phyloP scores from a whole-genome alignment of 139 green algal species.

The Medakamo hakoo region DNA sequence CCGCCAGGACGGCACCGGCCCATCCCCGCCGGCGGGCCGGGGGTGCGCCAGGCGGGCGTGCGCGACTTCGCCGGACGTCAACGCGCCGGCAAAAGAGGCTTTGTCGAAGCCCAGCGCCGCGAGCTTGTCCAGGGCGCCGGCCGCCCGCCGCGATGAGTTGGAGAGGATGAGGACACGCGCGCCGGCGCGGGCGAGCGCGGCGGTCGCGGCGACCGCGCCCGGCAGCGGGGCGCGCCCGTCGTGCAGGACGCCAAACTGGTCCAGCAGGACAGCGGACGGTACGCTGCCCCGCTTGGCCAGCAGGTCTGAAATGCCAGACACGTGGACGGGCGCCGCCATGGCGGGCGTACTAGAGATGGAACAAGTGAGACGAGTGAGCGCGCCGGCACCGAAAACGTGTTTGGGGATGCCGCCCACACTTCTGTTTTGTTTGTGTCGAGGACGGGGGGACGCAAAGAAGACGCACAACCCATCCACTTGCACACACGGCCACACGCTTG shows the following conservation, averaged over 20 bases:
- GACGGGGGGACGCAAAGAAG: too few relatives aligned
- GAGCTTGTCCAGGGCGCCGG: slow-evolving; percentile 49
- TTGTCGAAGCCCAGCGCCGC: slow-evolving; percentile 56
- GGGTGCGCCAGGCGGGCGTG: slow-evolving; percentile 26
- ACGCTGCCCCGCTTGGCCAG: too few relatives aligned
- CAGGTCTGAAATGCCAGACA: too few relatives aligned
- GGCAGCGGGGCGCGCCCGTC: slow-evolving; percentile 60
- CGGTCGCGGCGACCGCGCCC: slow-evolving; percentile 41
- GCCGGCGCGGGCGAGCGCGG: slow-evolving; percentile 19
- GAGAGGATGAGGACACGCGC: slow-evolving; percentile 53
- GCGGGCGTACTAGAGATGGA: too few relatives aligned
- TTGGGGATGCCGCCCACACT: too few relatives aligned
- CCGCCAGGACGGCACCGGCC: slow-evolving; percentile 29
- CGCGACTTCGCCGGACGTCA: slow-evolving; percentile 70
- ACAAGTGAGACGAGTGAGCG: too few relatives aligned
- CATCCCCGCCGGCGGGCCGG: too few relatives aligned
- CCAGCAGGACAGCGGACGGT: slow-evolving; percentile 38
- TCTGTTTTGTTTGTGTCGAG: too few relatives aligned
- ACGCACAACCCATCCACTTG: too few relatives aligned
- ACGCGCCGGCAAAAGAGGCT: slow-evolving; percentile 45
- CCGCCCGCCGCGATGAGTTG: slow-evolving; percentile 54
- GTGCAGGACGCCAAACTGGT: slow-evolving; percentile 85
- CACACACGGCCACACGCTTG: too few relatives aligned
- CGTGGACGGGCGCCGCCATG: too few relatives aligned
- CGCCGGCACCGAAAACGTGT: too few relatives aligned